Evolutionary conservation across 495 filamentous ascomycete species (phyloP), one percentile per base, ranked within the genome.

Genomic region (Tuber indicum): DNA sequence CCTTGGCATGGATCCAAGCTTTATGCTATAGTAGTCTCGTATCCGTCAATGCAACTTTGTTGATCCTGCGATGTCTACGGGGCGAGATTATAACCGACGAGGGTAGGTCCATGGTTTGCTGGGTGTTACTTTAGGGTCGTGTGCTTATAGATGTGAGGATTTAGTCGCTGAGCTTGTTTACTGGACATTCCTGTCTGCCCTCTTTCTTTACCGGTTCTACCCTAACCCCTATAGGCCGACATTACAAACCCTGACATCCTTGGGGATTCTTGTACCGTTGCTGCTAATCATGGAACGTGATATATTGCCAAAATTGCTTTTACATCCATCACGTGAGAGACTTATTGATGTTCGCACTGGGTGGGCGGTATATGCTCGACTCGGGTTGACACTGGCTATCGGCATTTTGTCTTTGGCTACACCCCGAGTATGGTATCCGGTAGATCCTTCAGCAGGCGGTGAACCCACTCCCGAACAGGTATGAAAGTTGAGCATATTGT

Each of bases 361-460:
- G 9, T 82, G 81, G 80, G 39, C 42, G 4, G 72, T 81, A 39
- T 81, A 83, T 47, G 72, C 77, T 45, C 74, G 81, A 42, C 36
- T 76, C 26, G 75, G 74, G 12, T 71, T 83, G 44, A 71, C 81
- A 32, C 21, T 83, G 26, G 46, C 69, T 17, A 36, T 83, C 19
- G 71, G 77, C 26, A 73, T 82, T 52, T 75, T 75, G 32, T 43
- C 74, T 14, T 46, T 83, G 36, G n/a, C 82, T 14, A 83, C 81
- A n/a, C 81, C 81, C 17, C 72, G 81, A 75, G 39, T 83, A 45
- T 83, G 81, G 81, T 83, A 83, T 69, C 81, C 81, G 7, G 81
- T 83, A 69, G 81, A 83, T 70, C 81, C 81, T 45, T 83, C 75
- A 44, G 74, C 78, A 32, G 72, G 71, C 43, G 62, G 69, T 43